phyloP scores from a whole-genome alignment of 2,329 filamentous ascomycete species.

The Pleomassaria siparia region DNA sequence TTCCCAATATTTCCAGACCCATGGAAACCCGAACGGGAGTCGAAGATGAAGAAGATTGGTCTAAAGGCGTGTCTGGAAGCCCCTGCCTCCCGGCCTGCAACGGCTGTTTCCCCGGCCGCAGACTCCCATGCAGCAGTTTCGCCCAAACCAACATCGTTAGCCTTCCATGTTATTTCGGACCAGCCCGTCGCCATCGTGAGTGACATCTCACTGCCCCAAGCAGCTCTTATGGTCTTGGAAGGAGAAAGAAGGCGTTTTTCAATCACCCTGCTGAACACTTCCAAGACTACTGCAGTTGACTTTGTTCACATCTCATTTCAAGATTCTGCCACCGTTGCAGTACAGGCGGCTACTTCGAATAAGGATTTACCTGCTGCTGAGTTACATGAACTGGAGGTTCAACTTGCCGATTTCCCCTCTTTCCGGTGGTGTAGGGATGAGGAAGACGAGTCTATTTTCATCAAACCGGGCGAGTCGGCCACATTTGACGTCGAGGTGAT shows the following conservation, averaged over 20 bases:
- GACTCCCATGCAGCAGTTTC: slow-evolving; percentile 23
- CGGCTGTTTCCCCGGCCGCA: slow-evolving; percentile 27
- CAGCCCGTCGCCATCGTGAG: slow-evolving; percentile 79
- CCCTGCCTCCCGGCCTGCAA: slow-evolving; percentile 50
- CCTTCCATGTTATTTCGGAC: slow-evolving; percentile 73
- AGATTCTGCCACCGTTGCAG: slow-evolving; percentile 77
- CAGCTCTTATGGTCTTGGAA: slow-evolving; percentile 88
- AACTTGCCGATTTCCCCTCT: slow-evolving; percentile 71
- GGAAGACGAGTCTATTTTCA: slow-evolving; percentile 53
- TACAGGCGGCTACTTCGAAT: slow-evolving; percentile 73
- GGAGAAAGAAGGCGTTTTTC: slow-evolving; percentile 79
- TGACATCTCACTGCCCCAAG: slow-evolving; percentile 76
- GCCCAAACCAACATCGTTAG: slow-evolving; percentile 49
- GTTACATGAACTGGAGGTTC: slow-evolving; percentile 81
- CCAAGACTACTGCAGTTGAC: slow-evolving; percentile 69
- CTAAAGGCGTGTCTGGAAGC: slow-evolving; percentile 50
- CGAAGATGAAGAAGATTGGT: slow-evolving; percentile 77
- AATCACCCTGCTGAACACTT: slow-evolving; percentile 78
- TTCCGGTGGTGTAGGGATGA: slow-evolving; percentile 53
- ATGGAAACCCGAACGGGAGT: slow-evolving; percentile 70
- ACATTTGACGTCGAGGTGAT: slow-evolving; percentile 82
- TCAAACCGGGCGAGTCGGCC: slow-evolving; percentile 66
- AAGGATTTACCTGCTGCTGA: slow-evolving; percentile 78
- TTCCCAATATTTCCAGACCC: slow-evolving; percentile 81
- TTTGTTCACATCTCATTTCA: slow-evolving; percentile 86